Evolutionary conservation across 805 yeast genomes (phyloP), one percentile per base, ranked within the genome.

Genomic region (Cyberlindnera veronae): DNA sequence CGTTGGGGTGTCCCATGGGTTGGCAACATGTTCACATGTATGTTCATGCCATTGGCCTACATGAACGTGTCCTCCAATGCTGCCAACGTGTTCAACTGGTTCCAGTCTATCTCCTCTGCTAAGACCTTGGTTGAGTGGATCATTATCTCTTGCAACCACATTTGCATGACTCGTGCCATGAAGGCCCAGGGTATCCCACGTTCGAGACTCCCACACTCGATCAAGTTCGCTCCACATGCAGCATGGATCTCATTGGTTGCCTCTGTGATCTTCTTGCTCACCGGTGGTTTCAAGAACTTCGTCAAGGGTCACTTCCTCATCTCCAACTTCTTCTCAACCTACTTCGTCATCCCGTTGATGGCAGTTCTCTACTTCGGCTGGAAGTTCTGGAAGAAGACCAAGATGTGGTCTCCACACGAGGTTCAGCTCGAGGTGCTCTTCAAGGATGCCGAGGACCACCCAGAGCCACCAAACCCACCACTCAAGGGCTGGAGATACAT

Each of bases 381-480:
- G 67, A 65, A 65, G 36, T 15, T 63, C 17, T 42, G 50, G 46
- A 62, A 61, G 50, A 53, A 43, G 34, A 62, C 68, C 5, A 60
- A 48, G 36, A 46, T 60, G 34, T 51, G 66, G 47, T 54, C 50
- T 31, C 60, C 74, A 8, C 39, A 49, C 13, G 68, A 74, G 41
- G 70, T 67, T 32, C 76, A 74, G 54, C 61, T 74, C 17, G 56
- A 41, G 29, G 34, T 54, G 5, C 48, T 63, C 30, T 63, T 63
- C 49, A 48, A 46, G 38, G 66, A 63, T 42, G 59, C 55, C 17
- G 54, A 48, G 28, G 58, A 53, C 13, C 53, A 58, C 41, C 66
- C 66, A 24, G 66, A 61, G 39, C 59, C 50, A 16, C 49, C 54
- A 12, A 29, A 18, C 19, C 42, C 38, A 18, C 43, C 43, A 18